A percentile compares a stretch with the other conserved stretches of the same genome.
Evolutionary conservation across 164 flowering plant species (phyloP).

Genomic region (Stephania japonica): DNA sequence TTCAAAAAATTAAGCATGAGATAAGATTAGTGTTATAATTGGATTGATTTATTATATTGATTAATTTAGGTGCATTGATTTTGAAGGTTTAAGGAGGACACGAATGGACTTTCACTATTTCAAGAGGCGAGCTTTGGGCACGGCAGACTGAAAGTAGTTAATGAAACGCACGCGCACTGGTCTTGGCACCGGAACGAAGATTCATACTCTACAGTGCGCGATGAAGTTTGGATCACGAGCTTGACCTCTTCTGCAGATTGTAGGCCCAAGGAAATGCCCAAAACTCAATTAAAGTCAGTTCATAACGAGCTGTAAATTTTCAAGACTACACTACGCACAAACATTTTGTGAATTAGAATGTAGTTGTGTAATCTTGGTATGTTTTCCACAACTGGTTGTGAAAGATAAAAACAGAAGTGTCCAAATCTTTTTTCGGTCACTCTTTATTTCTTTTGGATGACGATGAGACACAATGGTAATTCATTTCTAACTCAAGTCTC

Average conservation of each 20-base stretch:
- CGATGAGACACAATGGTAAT: no score
- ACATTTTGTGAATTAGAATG: no score
- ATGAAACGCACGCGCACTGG: slow-evolving; percentile 72
- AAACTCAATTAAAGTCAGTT: background rate
- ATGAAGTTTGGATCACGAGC: slow-evolving; percentile 51
- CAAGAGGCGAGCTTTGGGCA: slow-evolving; percentile 87
- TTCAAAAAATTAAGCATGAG: no score
- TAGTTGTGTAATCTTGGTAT: no score
- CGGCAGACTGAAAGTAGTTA: slow-evolving; percentile 49
- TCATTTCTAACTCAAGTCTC: no score
- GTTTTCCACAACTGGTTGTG: no score
- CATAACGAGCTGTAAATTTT: background rate
- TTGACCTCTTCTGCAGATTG: slow-evolving; percentile 9
- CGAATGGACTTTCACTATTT: slow-evolving; percentile 45
- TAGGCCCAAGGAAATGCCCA: background rate
- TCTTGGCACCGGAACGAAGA: slow-evolving; percentile 86
- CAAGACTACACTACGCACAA: no score
- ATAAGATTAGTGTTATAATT: no score
- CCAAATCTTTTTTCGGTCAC: no score
- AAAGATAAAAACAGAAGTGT: no score
- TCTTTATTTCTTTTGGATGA: no score
- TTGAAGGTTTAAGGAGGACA: slow-evolving; percentile 45
- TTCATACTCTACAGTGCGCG: slow-evolving; percentile 31
- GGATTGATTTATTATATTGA: no score
- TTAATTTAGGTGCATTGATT: background rate